phyloP scores from a whole-genome alignment of 2,329 filamentous ascomycete genomes.

The Diaporthe helianthi region DNA sequence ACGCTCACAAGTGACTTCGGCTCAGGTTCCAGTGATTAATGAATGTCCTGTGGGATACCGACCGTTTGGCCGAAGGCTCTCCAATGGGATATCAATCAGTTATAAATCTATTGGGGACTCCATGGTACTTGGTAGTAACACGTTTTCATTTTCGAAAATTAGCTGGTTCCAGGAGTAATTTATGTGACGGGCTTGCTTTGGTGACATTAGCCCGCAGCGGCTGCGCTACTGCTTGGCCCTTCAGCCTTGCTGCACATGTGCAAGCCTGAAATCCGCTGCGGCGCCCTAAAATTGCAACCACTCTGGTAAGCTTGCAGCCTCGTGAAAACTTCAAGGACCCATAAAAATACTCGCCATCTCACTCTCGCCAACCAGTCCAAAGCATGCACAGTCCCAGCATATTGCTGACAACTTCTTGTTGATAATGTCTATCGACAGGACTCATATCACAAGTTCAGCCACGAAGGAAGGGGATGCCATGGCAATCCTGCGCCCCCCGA shows the following conservation, averaged over 20 bases:
- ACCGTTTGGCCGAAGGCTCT: too few relatives aligned
- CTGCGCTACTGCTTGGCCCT: constrained; percentile 6
- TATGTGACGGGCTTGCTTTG: background rate
- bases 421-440: constrained; percentile 16
- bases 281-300: background rate
- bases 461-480: constrained; percentile 44
- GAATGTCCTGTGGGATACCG: too few relatives aligned
- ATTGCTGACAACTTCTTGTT: background rate
- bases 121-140: too few relatives aligned
- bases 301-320: constrained; percentile 26
- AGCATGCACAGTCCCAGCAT: constrained; percentile 12
- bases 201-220: constrained; percentile 33
- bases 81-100: too few relatives aligned
- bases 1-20: too few relatives aligned
- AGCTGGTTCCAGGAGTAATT: too few relatives aligned
- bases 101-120: too few relatives aligned
- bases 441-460: background rate
- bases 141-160: too few relatives aligned
- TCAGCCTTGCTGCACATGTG: constrained; percentile 33
- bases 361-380: background rate
- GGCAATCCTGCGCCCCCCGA: constrained; percentile 76
- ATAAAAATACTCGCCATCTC: constrained; percentile 5
- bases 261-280: constrained; percentile 24
- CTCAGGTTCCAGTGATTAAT: too few relatives aligned
- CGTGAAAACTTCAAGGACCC: constrained; percentile 30